phyloP scores from a whole-genome alignment of 352 stramenopile genomes.

The Phytophthora palmivora region DNA sequence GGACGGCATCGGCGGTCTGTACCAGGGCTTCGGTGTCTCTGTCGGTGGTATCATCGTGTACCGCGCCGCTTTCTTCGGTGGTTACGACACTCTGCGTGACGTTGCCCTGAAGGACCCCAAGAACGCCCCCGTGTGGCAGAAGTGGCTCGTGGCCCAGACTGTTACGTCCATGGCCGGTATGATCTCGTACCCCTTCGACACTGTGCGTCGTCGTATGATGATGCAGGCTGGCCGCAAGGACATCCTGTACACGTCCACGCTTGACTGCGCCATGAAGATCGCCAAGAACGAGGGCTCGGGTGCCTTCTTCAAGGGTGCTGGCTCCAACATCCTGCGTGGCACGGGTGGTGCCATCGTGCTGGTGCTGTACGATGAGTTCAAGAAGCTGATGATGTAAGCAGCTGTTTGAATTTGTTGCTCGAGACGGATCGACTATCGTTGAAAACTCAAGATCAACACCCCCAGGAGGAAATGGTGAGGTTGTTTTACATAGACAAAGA shows the following conservation, averaged over 20 bases:
- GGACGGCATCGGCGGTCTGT: constrained; percentile 93
- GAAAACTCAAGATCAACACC: constrained; percentile 30
- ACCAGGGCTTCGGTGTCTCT: constrained; percentile 99
- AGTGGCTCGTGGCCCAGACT: constrained; percentile 93
- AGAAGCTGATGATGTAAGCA: constrained; percentile 79
- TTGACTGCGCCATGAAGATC: constrained; percentile 98
- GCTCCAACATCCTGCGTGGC: constrained; percentile 98
- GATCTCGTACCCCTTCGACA: constrained; percentile 97
- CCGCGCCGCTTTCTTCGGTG: constrained; percentile 98
- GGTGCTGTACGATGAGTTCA: constrained; percentile 99
- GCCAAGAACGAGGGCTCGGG: constrained; percentile 94
- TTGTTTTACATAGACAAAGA: constrained; percentile 59
- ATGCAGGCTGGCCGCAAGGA: constrained; percentile 98
- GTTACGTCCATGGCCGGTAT: constrained; percentile 93
- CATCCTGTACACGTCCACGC: constrained; percentile 97
- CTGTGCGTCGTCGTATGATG: constrained; percentile 96
- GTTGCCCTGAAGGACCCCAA: constrained; percentile 84
- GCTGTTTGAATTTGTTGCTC: constrained; percentile 22
- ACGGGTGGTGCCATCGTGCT: constrained; percentile 98
- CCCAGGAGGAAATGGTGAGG: constrained; percentile 42
- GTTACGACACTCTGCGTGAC: constrained; percentile 98
- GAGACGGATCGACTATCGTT: constrained; percentile 14
- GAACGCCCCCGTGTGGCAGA: constrained; percentile 88
- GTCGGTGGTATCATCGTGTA: constrained; percentile 99
- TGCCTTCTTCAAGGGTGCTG: constrained; percentile 99